Conservation (phyloP, 495 filamentous ascomycete species). For the Neurospora terricola region DNA sequence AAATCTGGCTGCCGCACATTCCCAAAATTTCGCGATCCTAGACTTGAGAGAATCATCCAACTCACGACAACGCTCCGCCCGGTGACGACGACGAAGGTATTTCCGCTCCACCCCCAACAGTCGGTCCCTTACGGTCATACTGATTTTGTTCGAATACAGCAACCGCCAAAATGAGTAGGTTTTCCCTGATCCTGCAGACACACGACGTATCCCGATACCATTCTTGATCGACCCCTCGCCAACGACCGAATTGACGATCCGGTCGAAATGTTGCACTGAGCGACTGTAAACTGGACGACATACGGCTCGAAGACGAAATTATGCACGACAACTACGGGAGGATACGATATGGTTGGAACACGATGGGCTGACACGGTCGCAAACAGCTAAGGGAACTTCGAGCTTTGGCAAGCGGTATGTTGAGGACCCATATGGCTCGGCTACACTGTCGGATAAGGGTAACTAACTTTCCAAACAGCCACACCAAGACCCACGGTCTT, state of each 20-base stretch:
- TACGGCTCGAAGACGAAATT: not conserved
- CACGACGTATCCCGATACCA: not conserved
- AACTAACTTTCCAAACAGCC: slow-evolving; percentile 32
- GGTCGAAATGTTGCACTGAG: not conserved
- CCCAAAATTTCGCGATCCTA: slow-evolving; percentile 29
- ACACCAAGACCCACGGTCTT: slow-evolving; percentile 99
- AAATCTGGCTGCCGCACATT: slow-evolving; percentile 22
- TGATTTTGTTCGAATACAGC: slow-evolving; percentile 15
- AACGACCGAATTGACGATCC: not conserved
- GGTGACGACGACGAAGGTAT: slow-evolving; percentile 28
- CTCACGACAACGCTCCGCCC: slow-evolving; percentile 18
- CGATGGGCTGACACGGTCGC: slow-evolving; percentile 21
- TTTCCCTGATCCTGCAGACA: slow-evolving; percentile 4
- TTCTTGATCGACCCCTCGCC: not conserved
- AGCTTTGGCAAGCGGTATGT: slow-evolving; percentile 81
- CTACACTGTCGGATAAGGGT: not conserved
- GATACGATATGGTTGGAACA: not conserved
- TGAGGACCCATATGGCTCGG: not conserved
- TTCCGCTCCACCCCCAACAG: not conserved
- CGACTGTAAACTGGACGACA: not conserved
- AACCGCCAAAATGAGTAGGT: slow-evolving; percentile 37
- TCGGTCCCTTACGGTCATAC: slow-evolving; percentile 2
- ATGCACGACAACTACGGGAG: not conserved
- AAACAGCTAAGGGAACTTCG: slow-evolving; percentile 78
- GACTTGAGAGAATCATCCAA: slow-evolving; percentile 21